Evolutionary conservation across 2,329 filamentous ascomycete genomes (phyloP), one percentile per base, ranked within the genome.

Genomic region (Calonectria naviculata): DNA sequence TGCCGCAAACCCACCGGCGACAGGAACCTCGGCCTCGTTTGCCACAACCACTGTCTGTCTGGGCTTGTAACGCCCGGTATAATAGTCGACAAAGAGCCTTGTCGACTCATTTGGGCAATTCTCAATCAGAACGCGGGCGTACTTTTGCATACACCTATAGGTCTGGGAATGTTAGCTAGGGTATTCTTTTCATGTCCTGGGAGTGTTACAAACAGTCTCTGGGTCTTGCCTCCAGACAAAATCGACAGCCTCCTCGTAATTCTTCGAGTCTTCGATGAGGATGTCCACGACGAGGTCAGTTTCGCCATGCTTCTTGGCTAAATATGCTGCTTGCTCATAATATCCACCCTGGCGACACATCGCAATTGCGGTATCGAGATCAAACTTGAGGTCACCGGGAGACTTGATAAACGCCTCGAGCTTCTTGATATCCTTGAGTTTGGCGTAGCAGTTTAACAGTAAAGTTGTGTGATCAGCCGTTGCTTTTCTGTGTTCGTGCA

Each of bases 271-370:
- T 80, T 99, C 97, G 62, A 99, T 95, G 63, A 99, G 83, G 58
- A 99, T 98, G 80, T 98, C 96, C 5, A 98, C 94, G 1, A 99
- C 97, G 71, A 98, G 87, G 69, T 98, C 95, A 74, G 95, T 94
- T 81, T 99, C 97, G 7, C 94, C 93, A 79, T 99, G 95, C 82
- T 98, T 96, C 70, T 95, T 94, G 8, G 97, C 97, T 42, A 99
- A 88, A 78, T 97, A 99, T 5, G 96, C 97, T 17, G 97, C 97
- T 85, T 99, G 97, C 71, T 98, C 95, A 78, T 93, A 97, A 83
- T 99, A 99, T 1, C 97, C 96, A 13, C 96, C 97, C 84, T 99
- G 97, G 31, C 97, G 91, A 80, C 97, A 99, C 95, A 99, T 98
- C 2, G 93, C 91, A 74, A 99, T 99, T 17, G 97, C 97, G 1